Base-by-base conservation (phyloP, 345 rosid genomes). In the Sisymbrium irio region DNA sequence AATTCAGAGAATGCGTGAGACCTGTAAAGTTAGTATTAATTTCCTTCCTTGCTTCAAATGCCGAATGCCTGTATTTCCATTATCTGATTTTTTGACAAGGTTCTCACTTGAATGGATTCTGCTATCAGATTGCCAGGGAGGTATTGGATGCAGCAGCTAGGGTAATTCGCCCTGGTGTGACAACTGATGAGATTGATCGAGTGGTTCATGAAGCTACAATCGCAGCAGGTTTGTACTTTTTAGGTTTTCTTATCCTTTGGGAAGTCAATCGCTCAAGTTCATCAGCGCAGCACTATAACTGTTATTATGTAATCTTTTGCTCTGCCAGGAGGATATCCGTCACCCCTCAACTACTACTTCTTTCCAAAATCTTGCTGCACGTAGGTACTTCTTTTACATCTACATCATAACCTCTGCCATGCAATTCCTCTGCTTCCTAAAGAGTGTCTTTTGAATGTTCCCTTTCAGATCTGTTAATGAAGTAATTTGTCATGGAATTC, bases 281-380 rank as follows among this genome's bases (percentile, higher is more conserved):
- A 41, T 25, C 40, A 49, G 42, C 37, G 27, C 45, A 62, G 13
- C 60, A 15, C 35, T 45, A 6, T 69, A 3, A 36, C 70, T 55
- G 1, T 28, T 39, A 17, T 54, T 27, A 4, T 53, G 3, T 45
- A 27, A 46, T 71, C 50, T 40, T 28, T 41, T 45, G 13, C 27
- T 70, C 53, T 65, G 85, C 78, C 88, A 89, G 99, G 97, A 69
- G 99, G 84, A 45, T 95, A 95, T 81, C 99, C 99, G 57, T 95
- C 99, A 71, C 99, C 99, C 28, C 89, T 95, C 62, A 95, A 92
- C 80, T 95, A 95, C 81, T 74, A 89, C 80, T 95, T 89, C 82
- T 95, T 86, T 73, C 99, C 99, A 18, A 95, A 95, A 82, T 95
- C 99, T 72, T 95, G 99, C 84, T 95, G 99, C 99, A 92, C 93